phyloP scores from a whole-genome alignment of 2,329 filamentous ascomycete genomes.

The Zasmidium angulare region DNA sequence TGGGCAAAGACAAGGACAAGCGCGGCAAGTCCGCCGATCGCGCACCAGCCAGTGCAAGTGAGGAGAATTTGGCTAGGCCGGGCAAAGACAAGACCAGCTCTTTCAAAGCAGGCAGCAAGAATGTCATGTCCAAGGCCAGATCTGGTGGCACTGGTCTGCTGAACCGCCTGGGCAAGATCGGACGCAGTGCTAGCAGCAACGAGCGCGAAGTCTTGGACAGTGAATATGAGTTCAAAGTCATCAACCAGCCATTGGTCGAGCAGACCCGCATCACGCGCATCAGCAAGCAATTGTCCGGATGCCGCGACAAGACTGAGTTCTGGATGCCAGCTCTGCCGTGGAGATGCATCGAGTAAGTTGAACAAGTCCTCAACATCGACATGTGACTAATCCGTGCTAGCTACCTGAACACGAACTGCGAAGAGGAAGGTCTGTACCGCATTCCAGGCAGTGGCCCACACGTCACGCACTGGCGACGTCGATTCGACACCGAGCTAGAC shows the following conservation, averaged over 20 bases:
- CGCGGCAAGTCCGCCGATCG: conserved; percentile 37
- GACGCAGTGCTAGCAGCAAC: conserved; percentile 62
- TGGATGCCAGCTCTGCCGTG: conserved; percentile 98
- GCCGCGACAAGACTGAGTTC: conserved; percentile 92
- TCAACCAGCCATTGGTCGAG: conserved; percentile 81
- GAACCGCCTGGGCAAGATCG: conserved; percentile 31
- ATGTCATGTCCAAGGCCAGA: conserved; percentile 28
- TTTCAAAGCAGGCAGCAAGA: conserved; percentile 31
- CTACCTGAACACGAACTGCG: conserved; percentile 92
- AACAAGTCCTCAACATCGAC: no score
- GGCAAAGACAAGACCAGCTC: conserved; percentile 20
- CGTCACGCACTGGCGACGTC: conserved; percentile 89
- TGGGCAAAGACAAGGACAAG: conserved; percentile 25
- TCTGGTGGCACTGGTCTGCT: conserved; percentile 25
- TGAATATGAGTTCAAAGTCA: conserved; percentile 79
- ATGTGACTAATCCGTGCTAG: conserved; percentile 37
- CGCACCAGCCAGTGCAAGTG: conserved; percentile 22
- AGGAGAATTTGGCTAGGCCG: conserved; percentile 24
- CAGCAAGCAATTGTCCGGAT: conserved; percentile 82
- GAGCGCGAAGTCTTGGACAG: conserved; percentile 66
- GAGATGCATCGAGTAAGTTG: conserved; percentile 79
- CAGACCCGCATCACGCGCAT: conserved; percentile 90
- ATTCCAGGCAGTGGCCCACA: conserved; percentile 87
- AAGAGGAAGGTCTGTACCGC: conserved; percentile 89
- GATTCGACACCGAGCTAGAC: conserved; percentile 78